A percentile compares a stretch with the other conserved stretches of the same genome.
Conservation (phyloP, 257 asterid species). For the Coffea canephora region DNA sequence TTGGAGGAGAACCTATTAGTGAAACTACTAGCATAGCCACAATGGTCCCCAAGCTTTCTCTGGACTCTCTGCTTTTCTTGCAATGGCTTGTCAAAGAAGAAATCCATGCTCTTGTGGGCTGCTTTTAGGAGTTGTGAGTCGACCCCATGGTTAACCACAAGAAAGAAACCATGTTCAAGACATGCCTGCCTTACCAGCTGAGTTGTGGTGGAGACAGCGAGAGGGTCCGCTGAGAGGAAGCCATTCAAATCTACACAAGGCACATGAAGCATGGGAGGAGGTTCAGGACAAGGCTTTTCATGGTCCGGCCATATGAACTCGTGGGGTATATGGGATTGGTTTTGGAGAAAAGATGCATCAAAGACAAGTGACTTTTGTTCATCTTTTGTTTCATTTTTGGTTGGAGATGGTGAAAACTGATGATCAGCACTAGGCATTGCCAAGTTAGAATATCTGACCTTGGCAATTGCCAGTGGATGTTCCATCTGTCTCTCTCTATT, state of each 20-base stretch:
- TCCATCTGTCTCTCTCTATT: background rate
- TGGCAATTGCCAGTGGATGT: background rate
- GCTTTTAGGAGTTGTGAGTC: constrained; percentile 44
- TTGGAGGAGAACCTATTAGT: constrained; percentile 64
- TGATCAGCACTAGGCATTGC: constrained; percentile 5
- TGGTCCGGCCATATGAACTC: constrained; percentile 80
- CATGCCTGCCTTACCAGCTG: constrained; percentile 52
- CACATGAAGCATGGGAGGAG: constrained; percentile 45
- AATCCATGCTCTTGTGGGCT: constrained; percentile 36
- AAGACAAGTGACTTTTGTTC: constrained; percentile 32
- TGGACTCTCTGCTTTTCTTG: constrained; percentile 46
- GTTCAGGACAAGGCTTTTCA: constrained; percentile 49
- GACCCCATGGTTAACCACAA: constrained; percentile 65
- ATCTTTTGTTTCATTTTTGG: constrained; percentile 20
- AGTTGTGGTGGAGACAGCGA: constrained; percentile 25
- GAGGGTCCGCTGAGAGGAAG: constrained; percentile 49
- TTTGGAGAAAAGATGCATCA: constrained; percentile 47
- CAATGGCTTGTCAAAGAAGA: constrained; percentile 47
- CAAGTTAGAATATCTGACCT: background rate
- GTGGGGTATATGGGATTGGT: constrained; percentile 49
- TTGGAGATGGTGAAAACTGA: background rate
- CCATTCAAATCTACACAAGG: constrained; percentile 51
- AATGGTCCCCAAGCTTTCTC: constrained; percentile 57
- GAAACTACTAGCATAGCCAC: constrained; percentile 82
- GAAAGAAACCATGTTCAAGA: constrained; percentile 60